Evolutionary conservation across 2,329 filamentous ascomycete species (phyloP).

Genomic region (Fusarium xyrophilum): DNA sequence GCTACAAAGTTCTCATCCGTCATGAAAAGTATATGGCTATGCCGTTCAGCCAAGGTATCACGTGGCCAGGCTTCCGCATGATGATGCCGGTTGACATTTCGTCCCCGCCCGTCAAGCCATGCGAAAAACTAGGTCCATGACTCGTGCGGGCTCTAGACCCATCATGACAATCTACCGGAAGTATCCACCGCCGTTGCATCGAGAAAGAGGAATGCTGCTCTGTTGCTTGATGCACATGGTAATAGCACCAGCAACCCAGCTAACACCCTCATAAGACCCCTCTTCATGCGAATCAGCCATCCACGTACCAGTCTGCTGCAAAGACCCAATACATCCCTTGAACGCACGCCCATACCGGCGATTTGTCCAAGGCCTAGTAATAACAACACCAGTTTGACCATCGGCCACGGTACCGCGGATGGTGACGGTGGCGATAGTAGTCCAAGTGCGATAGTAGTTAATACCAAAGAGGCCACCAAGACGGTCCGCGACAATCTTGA

Average conservation of each 20-base stretch:
- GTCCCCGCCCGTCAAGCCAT: background rate
- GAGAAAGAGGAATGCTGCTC: slow-evolving; percentile 1
- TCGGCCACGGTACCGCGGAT: background rate
- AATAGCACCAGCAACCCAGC: slow-evolving; percentile 19
- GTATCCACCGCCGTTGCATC: slow-evolving; percentile 14
- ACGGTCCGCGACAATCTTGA: background rate
- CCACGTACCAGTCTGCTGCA: slow-evolving; percentile 8
- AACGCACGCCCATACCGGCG: slow-evolving; percentile 1
- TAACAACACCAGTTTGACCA: slow-evolving; percentile 5
- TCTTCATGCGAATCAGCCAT: slow-evolving; percentile 10
- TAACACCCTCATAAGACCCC: slow-evolving; percentile 13
- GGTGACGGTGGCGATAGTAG: slow-evolving; percentile 1
- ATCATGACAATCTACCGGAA: background rate
- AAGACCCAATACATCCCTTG: slow-evolving; percentile 8
- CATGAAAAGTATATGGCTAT: accelerated
- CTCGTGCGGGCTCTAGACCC: background rate
- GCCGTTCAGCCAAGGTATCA: accelerated
- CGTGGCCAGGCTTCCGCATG: too few relatives aligned
- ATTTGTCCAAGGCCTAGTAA: slow-evolving; percentile 13
- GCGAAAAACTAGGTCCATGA: background rate
- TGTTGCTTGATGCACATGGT: slow-evolving; percentile 16
- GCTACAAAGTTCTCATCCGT: too few relatives aligned
- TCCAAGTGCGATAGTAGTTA: slow-evolving; percentile 19
- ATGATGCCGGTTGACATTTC: too few relatives aligned
- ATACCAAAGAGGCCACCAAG: slow-evolving; percentile 1